phyloP scores from a whole-genome alignment of 768 basidiomycete species.

The Lactarius trivialis region DNA sequence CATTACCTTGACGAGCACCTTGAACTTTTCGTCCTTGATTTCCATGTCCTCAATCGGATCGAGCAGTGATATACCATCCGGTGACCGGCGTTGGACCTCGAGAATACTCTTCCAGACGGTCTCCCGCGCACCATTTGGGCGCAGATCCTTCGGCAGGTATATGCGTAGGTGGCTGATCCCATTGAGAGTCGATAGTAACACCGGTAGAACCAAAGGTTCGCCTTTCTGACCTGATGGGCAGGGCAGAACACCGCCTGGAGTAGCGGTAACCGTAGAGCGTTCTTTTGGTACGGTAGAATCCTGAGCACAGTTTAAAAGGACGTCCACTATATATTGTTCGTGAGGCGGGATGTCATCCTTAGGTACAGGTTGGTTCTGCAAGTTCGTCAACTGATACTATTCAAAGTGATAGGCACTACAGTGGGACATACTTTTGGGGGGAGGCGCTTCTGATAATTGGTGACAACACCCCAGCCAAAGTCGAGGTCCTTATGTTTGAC shows the following conservation, averaged over 20 bases:
- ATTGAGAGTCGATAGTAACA: constrained; percentile 80
- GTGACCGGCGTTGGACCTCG: constrained; percentile 88
- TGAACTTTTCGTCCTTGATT: constrained; percentile 92
- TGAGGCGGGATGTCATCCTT: constrained; percentile 73
- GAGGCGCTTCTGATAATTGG: constrained; percentile 85
- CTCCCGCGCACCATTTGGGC: constrained; percentile 66
- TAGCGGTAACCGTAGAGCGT: constrained; percentile 44
- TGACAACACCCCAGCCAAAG: constrained; percentile 94
- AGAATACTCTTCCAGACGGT: constrained; percentile 85
- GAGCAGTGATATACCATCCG: constrained; percentile 76
- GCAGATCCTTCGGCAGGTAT: constrained; percentile 84
- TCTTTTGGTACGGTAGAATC: constrained; percentile 58
- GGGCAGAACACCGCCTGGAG: constrained; percentile 69
- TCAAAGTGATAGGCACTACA: neutral
- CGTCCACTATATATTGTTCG: constrained; percentile 89
- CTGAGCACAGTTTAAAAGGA: constrained; percentile 72
- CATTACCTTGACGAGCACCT: constrained; percentile 70
- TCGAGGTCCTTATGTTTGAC: constrained; percentile 81
- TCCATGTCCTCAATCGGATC: constrained; percentile 95
- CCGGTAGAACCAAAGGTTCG: constrained; percentile 78
- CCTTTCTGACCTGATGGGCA: constrained; percentile 69
- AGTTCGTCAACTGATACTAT: neutral
- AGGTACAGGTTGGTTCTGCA: constrained; percentile 59
- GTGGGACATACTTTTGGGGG: constrained; percentile 59
- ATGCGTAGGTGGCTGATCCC: constrained; percentile 82